phyloP scores from a whole-genome alignment of 169 alveolate genomes.

The Plasmodium blacklocki region DNA sequence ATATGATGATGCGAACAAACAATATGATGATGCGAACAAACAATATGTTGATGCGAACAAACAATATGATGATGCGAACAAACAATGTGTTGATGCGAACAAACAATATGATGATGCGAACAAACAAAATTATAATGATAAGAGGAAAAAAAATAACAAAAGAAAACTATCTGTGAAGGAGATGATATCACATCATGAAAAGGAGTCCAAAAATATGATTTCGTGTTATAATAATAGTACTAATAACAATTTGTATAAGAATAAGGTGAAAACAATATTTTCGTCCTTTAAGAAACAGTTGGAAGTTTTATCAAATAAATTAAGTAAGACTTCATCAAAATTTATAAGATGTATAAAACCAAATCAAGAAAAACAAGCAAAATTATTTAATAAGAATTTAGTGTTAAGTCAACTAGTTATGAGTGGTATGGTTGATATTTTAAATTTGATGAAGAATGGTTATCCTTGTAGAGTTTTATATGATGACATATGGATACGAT shows the following conservation, averaged over 20 bases:
- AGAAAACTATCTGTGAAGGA: slow-evolving; percentile 71
- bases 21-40: not conserved
- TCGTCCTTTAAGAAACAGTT: slow-evolving; percentile 79
- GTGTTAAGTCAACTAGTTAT: slow-evolving; percentile 80
- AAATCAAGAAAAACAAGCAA: slow-evolving; percentile 75
- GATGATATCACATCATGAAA: slow-evolving; percentile 48
- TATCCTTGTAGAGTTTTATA: slow-evolving; percentile 82
- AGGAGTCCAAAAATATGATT: slow-evolving; percentile 8
- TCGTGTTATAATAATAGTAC: slow-evolving; percentile 18
- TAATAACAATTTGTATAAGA: slow-evolving; percentile 26
- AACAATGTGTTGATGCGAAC: too few species aligned
- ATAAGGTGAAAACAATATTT: slow-evolving; percentile 56
- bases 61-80: not conserved
- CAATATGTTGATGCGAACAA: not conserved
- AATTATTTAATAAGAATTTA: slow-evolving; percentile 73
- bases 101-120: too few species aligned
- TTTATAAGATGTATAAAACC: slow-evolving; percentile 83
- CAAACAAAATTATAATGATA: too few species aligned
- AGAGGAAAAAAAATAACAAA: slow-evolving; percentile 7
- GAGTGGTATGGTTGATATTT: slow-evolving; percentile 82
- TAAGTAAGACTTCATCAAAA: slow-evolving; percentile 79
- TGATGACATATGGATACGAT: slow-evolving; percentile 74
- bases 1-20: not conserved
- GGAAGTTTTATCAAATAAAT: slow-evolving; percentile 75
- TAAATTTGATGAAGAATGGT: slow-evolving; percentile 81